These are phyloP conservation scores for Arachnopeziza araneosa DNA, from an alignment of 2,329 filamentous ascomycete genomes.

Conservation along the genomic window DNA sequence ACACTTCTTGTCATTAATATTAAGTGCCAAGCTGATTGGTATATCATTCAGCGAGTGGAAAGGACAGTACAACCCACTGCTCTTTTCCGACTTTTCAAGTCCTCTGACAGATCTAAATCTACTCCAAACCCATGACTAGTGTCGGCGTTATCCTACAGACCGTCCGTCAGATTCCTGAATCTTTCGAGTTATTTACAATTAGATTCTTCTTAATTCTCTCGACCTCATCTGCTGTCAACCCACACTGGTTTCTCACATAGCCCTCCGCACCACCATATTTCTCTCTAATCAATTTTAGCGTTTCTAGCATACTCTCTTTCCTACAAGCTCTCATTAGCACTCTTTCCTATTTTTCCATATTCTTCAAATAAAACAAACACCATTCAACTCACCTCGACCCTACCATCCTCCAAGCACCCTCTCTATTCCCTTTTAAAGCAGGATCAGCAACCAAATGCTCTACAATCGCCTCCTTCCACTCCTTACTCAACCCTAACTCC, in stretches of 20 bases:
- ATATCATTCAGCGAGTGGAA: neutral
- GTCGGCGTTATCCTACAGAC: too few species aligned
- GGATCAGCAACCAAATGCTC: slow-evolving; percentile 45
- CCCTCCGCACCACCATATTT: slow-evolving; percentile 58
- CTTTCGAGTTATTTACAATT: slow-evolving; percentile 26
- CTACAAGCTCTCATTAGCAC: neutral
- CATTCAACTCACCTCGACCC: slow-evolving; percentile 29
- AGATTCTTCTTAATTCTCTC: slow-evolving; percentile 46
- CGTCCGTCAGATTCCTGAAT: neutral
- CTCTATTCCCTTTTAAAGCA: slow-evolving; percentile 35
- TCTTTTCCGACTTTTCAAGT: too few species aligned
- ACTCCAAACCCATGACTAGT: too few species aligned
- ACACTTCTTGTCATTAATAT: neutral
- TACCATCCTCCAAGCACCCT: slow-evolving; percentile 40
- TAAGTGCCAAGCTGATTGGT: neutral
- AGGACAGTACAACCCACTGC: too few species aligned
- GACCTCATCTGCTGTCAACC: slow-evolving; percentile 51
- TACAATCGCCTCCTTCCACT: slow-evolving; percentile 47
- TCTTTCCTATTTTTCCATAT: neutral
- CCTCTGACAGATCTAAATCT: too few species aligned
- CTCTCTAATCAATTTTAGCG: slow-evolving; percentile 48
- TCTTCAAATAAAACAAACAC: neutral
- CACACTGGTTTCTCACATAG: slow-evolving; percentile 55
- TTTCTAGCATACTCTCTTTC: slow-evolving; percentile 41
- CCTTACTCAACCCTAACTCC: slow-evolving; percentile 49